A percentile compares a stretch with the other conserved stretches of the same genome.
Conservation (phyloP, 2,329 filamentous ascomycete species). For the Spiromastix sp. region DNA sequence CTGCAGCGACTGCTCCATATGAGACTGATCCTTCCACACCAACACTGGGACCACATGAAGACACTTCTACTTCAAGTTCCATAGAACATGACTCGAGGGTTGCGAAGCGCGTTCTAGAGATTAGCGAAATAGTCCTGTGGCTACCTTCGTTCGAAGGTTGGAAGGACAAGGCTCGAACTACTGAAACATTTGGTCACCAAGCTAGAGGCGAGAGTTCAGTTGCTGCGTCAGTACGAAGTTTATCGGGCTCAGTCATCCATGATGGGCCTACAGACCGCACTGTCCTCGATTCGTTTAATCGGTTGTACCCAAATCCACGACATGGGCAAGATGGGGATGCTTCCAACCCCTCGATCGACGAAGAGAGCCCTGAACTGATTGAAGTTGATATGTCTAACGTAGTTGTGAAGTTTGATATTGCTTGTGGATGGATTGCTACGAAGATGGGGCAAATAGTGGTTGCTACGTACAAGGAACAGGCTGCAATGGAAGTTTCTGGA, state of each 20-base stretch:
- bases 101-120: slow-evolving; percentile 24
- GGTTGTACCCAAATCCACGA: neutral
- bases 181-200: no score
- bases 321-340: neutral
- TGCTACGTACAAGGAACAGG: slow-evolving; percentile 11
- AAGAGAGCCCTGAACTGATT: slow-evolving; percentile 12
- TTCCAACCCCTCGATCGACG: slow-evolving; percentile 1
- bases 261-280: slow-evolving; percentile 5
- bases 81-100: slow-evolving; percentile 19
- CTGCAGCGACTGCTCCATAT: neutral
- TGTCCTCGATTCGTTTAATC: neutral
- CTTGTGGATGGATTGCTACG: slow-evolving; percentile 30
- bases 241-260: slow-evolving; percentile 15
- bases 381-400: slow-evolving; percentile 23
- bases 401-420: slow-evolving; percentile 28
- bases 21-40: neutral
- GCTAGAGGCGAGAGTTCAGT: no score
- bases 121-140: slow-evolving; percentile 27
- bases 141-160: slow-evolving; percentile 19
- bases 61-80: slow-evolving; percentile 1
- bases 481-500: slow-evolving; percentile 8
- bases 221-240: slow-evolving; percentile 14
- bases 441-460: slow-evolving; percentile 26
- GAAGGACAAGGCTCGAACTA: slow-evolving; percentile 6
- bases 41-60: neutral